Evolutionary conservation across 2,329 filamentous ascomycete species (phyloP).

Genomic region (Tothia fuscella): DNA sequence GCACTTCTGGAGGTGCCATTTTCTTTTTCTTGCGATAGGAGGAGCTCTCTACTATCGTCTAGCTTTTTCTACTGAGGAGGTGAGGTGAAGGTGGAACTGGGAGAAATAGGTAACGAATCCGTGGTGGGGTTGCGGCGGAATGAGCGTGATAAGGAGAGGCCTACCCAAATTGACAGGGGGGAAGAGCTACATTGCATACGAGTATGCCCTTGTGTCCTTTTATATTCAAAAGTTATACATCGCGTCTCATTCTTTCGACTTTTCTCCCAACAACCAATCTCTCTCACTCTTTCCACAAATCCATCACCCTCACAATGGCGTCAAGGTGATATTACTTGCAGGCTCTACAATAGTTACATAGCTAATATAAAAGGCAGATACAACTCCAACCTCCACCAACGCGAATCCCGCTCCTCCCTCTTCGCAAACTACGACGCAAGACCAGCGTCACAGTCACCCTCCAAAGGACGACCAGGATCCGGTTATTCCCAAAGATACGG

Average conservation of each 20-base stretch:
- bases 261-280: not conserved
- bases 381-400: slow-evolving; percentile 17
- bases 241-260: too few relatives aligned
- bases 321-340: too few relatives aligned
- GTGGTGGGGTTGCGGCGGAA: too few relatives aligned
- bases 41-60: slow-evolving; percentile 93
- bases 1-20: slow-evolving; percentile 82
- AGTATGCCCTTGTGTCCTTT: too few relatives aligned
- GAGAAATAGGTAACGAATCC: not conserved
- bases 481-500: slow-evolving; percentile 16
- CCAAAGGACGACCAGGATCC: slow-evolving; percentile 15
- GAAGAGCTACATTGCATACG: too few relatives aligned
- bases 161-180: too few relatives aligned
- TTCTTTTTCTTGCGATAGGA: slow-evolving; percentile 57
- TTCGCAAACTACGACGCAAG: slow-evolving; percentile 28
- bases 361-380: too few relatives aligned
- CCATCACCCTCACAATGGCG: not conserved
- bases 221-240: too few relatives aligned
- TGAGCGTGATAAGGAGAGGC: too few relatives aligned
- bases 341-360: too few relatives aligned
- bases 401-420: slow-evolving; percentile 24
- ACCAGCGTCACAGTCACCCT: slow-evolving; percentile 24
- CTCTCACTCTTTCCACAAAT: not conserved
- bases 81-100: not conserved
- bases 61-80: too few relatives aligned